Conservation (phyloP, 1,284 basidiomycete species). For the Apiotrichum gracile region DNA sequence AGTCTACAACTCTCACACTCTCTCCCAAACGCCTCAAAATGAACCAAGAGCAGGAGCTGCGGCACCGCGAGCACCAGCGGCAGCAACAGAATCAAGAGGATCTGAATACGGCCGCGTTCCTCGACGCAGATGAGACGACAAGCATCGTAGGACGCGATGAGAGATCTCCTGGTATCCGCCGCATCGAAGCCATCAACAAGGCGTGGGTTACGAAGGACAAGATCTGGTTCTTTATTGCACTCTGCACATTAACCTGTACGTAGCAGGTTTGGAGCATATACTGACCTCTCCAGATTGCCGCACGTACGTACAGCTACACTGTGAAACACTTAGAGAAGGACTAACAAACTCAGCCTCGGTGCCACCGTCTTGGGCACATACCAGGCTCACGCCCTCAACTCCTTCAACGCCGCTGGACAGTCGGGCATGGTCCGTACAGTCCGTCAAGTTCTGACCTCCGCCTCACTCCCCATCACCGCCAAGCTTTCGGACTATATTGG, state of each 20-base stretch:
- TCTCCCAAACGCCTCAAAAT: too few relatives aligned
- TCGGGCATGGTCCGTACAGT: conserved; percentile 41
- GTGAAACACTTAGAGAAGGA: too few relatives aligned
- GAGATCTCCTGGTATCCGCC: conserved; percentile 15
- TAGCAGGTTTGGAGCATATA: too few relatives aligned
- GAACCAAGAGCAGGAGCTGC: too few relatives aligned
- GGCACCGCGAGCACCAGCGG: too few relatives aligned
- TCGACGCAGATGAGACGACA: neutral
- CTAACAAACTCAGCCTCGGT: neutral
- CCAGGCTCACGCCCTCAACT: conserved; percentile 23
- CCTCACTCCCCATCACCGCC: conserved; percentile 37
- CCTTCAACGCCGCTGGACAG: conserved; percentile 21
- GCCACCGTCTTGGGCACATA: conserved; percentile 11
- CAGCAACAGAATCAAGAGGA: too few relatives aligned
- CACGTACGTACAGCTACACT: too few relatives aligned
- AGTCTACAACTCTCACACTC: too few relatives aligned
- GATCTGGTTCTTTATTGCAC: conserved; percentile 4
- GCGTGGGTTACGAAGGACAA: neutral
- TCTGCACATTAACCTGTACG: conserved; percentile 10
- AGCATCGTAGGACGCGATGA: neutral
- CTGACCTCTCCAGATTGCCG: too few relatives aligned
- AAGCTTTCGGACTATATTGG: conserved; percentile 47
- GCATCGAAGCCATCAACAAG: conserved; percentile 14
- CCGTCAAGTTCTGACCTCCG: conserved; percentile 33
- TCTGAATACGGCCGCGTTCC: too few relatives aligned